Evolutionary conservation across 371 early-diverging fungal species (phyloP).

Genomic region (Rhizopus sp.): DNA sequence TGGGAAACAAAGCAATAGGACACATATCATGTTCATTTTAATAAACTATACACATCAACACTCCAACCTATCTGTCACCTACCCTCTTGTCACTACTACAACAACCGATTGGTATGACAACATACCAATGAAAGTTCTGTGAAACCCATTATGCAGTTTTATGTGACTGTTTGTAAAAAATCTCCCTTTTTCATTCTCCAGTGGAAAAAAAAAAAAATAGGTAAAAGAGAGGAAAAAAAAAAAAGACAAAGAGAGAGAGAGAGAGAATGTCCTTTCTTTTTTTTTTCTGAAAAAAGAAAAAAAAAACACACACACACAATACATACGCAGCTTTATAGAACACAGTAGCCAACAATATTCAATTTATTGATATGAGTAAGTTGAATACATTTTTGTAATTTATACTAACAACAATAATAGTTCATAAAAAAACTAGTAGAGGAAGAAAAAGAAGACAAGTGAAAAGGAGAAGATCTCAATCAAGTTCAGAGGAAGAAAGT

Average conservation of each 20-base stretch:
- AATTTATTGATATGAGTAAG: not conserved
- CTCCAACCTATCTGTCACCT: no score
- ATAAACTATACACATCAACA: no score
- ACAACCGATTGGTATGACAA: no score
- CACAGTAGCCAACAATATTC: not conserved
- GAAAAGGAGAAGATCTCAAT: conserved; percentile 28
- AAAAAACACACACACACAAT: not conserved
- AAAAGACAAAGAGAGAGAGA: no score
- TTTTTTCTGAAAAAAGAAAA: not conserved
- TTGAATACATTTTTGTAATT: not conserved
- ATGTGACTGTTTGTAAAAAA: not conserved
- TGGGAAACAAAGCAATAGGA: conserved; percentile 12
- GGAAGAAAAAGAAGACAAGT: conserved; percentile 19
- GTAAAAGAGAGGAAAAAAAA: no score
- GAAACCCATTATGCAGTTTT: no score
- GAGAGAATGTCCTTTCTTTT: not conserved
- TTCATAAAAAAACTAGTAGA: conserved; percentile 31
- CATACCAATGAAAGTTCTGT: no score
- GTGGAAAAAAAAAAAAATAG: no score
- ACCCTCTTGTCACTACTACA: no score
- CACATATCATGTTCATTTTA: no score
- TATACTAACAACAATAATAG: conserved; percentile 13
- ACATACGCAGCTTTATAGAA: no score
- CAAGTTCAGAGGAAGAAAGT: conserved; percentile 35
- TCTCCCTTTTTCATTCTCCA: not conserved